Evolutionary conservation across 345 rosid species (phyloP), one percentile per base, ranked within the genome.

Genomic region (Triadica sebifera): DNA sequence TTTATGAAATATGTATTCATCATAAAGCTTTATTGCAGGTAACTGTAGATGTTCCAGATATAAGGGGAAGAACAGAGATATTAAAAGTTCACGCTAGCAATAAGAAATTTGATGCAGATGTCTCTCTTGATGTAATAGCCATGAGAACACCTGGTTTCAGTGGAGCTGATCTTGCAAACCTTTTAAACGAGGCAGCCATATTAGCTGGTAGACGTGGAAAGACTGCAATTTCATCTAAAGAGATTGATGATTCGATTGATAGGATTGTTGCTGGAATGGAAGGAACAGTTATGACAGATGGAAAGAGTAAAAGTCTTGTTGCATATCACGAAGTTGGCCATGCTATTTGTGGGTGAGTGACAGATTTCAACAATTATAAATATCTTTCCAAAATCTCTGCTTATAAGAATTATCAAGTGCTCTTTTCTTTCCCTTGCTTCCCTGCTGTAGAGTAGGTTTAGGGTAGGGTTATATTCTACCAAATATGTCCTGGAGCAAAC

Each of bases 141-240:
- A 92, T 94, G 98, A 86, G 98, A 87, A 94, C 98, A 55, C 98
- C 98, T 20, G 98, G 98, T 74, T 94, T 94, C 69, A 94, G 98
- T 66, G 97, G 98, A 70, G 98, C 98, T 29, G 98, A 94, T 88
- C 96, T 94, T 50, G 97, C 97, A 72, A 94, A 94, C 83, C 96
- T 94, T 70, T 85, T 94, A 83, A 94, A 94, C 53, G 98, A 94
- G 86, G 96, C 98, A 72, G 96, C 98, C 5, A 94, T 94, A 80
- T 83, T 94, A 86, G 94, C 98, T 56, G 97, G 98, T 19, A 87
- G 97, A 53, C 93, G 98, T 43, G 97, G 89, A 46, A 89, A 81
- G 88, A 78, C 93, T 22, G 93, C 77, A 8, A 92, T 94, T 74
- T 90, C 98, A 60, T 86, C 97, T 29, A 94, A 92, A 86, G 98